These are phyloP conservation scores for Papilionanthe hybrid DNA, from an alignment of 116 monocot genomes.

Conservation along the genomic window DNA sequence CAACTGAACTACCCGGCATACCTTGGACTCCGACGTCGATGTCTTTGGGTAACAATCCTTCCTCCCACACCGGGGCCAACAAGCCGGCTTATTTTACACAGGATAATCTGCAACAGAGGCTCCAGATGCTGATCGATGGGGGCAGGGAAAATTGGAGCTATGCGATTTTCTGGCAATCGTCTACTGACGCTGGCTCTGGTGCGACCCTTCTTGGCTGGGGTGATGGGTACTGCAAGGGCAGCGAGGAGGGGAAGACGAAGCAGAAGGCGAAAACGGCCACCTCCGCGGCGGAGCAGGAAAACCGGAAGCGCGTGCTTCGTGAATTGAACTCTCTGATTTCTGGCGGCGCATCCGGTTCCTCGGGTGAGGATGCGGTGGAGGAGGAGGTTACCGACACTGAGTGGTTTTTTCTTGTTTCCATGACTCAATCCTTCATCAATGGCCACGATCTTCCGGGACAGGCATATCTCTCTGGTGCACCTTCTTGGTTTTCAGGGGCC, in stretches of 20 bases:
- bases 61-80: too few relatives aligned
- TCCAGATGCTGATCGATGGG: slow-evolving; percentile 11
- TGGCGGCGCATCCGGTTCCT: slow-evolving; percentile 7
- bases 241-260: slow-evolving; percentile 10
- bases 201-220: slow-evolving; percentile 9
- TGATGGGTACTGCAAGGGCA: slow-evolving; percentile 20
- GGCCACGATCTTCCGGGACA: slow-evolving; percentile 1
- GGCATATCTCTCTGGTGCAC: neutral
- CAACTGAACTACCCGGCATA: slow-evolving; percentile 26
- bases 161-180: slow-evolving; percentile 20
- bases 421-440: slow-evolving; percentile 12
- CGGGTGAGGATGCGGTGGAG: slow-evolving; percentile 4
- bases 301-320: slow-evolving; percentile 17
- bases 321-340: slow-evolving; percentile 17
- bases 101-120: slow-evolving; percentile 15
- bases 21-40: slow-evolving; percentile 15
- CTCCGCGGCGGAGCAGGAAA: slow-evolving; percentile 8
- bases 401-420: slow-evolving; percentile 20
- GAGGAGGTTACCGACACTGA: slow-evolving; percentile 21
- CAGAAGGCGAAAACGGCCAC: neutral
- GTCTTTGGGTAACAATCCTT: neutral
- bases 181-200: slow-evolving; percentile 8
- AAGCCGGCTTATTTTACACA: neutral
- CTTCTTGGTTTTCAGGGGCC: slow-evolving; percentile 1
- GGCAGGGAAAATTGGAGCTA: slow-evolving; percentile 10